Evolutionary conservation across 352 stramenopile species (phyloP).

Genomic region (Phytopythium montanum): DNA sequence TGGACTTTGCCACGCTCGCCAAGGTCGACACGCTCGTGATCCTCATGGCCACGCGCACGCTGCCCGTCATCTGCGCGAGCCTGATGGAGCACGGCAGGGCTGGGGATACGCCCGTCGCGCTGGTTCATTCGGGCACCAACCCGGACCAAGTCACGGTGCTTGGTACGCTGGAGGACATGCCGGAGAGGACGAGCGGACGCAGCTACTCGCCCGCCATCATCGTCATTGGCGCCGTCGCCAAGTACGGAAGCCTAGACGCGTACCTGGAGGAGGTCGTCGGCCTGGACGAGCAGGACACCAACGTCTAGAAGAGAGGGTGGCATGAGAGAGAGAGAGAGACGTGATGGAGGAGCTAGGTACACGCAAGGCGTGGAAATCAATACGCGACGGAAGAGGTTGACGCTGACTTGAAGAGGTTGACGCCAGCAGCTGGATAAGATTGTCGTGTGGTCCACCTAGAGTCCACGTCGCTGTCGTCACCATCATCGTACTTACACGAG

Average conservation of each 20-base stretch:
- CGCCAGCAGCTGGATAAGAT: not conserved
- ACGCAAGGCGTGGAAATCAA: too few relatives aligned
- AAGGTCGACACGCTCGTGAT: conserved; percentile 54
- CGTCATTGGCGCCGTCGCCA: conserved; percentile 54
- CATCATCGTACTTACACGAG: not conserved
- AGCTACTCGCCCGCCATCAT: conserved; percentile 77
- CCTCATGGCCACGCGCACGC: conserved; percentile 58
- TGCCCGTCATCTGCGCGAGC: conserved; percentile 34
- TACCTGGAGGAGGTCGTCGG: conserved; percentile 54
- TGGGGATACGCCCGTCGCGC: conserved; percentile 40
- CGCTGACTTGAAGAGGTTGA: not conserved
- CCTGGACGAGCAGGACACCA: conserved; percentile 20
- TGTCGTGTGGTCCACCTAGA: not conserved
- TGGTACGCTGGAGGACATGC: conserved; percentile 48
- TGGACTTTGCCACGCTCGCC: conserved; percentile 50
- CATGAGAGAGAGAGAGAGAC: not conserved
- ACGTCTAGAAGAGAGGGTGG: conserved; percentile 13
- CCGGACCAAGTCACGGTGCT: conserved; percentile 52
- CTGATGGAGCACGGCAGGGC: conserved; percentile 39
- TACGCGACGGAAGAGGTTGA: too few relatives aligned
- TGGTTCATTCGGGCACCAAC: conserved; percentile 60
- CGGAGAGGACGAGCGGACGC: conserved; percentile 31
- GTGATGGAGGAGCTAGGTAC: not conserved
- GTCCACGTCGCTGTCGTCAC: not conserved
- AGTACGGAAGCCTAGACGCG: conserved; percentile 47